Base-by-base conservation (phyloP, 2,329 filamentous ascomycete species). In the Neofusicoccum parvum region DNA sequence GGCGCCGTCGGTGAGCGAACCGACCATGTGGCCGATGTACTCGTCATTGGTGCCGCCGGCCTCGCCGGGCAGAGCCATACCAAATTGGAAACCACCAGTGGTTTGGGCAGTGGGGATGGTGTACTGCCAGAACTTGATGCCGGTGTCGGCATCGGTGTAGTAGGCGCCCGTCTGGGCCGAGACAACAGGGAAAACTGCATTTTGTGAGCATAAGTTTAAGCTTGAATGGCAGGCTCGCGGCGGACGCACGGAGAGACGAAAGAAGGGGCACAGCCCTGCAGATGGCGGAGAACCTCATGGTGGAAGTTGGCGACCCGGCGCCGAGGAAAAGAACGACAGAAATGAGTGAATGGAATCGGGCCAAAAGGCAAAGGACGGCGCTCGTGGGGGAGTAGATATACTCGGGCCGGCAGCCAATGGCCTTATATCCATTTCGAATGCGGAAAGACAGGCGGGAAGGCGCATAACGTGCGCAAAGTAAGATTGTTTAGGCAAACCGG, bases 11-110 rank as follows among this genome's bases (percentile, higher is more conserved):
- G 69, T 68, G 45, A 72, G 68, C 4, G 75, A 71, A 54, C 75
- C 75, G 69, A 72, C 70, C 73, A 78, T 69, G 66, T 75, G 75
- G 54, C 76, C 76, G 68, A 78, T 76, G 67, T 78, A 78, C 53
- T 78, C 75, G 64, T 51, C 54, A 15, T 53, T 60, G n/a, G 23
- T 60, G 3, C 37, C 48, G 36, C 46, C 34, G 15, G 51, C 50
- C 53, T 65, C 39, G 45, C 41, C 48, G 12, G 76, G 76, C 14
- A 78, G 64, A 32, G 73, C 76, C 65, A 72, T 75, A 65, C 75
- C 76, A 69, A 71, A 78, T 56, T 78, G 69, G 12, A 74, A 73
- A 20, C 75, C 75, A 66, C 75, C 75, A 23, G 67, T 58, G 17
- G 75, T 77, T 62, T 75, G 72, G 37, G 68, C 60, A 14, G 56